These are phyloP conservation scores for Casuarina equisetifolia DNA, from an alignment of 306 rosid genomes.

Conservation along the genomic window DNA sequence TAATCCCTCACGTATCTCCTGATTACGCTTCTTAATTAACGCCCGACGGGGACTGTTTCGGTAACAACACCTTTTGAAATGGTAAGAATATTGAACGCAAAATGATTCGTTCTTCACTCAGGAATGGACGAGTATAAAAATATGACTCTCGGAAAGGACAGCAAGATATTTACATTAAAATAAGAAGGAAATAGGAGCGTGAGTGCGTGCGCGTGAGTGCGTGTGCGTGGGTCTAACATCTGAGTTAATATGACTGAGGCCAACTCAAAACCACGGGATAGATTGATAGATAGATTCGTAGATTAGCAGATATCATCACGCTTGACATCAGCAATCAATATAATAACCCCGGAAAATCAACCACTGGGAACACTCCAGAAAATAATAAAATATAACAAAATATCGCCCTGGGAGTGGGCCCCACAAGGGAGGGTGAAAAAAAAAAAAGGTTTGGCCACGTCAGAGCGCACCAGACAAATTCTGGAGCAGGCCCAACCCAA, in stretches of 20 bases:
- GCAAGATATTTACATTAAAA: background rate
- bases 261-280: slow-evolving; percentile 34
- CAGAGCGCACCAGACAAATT: slow-evolving; percentile 32
- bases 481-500: slow-evolving; percentile 27
- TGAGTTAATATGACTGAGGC: slow-evolving; percentile 34
- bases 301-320: slow-evolving; percentile 39
- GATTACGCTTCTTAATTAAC: no score
- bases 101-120: no score
- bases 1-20: no score
- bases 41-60: no score
- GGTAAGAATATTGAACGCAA: no score
- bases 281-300: slow-evolving; percentile 48
- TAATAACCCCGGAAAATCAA: background rate
- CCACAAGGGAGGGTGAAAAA: background rate
- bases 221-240: slow-evolving; percentile 35
- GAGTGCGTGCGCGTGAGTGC: slow-evolving; percentile 20
- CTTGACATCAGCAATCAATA: slow-evolving; percentile 41
- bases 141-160: background rate
- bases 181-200: background rate
- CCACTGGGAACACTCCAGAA: background rate
- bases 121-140: no score
- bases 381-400: background rate
- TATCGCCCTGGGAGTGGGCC: background rate
- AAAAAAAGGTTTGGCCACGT: slow-evolving; percentile 24
- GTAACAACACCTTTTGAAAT: no score